These are phyloP conservation scores for Ogataea glucozyma DNA, from an alignment of 805 yeast species.

Conservation along the genomic window DNA sequence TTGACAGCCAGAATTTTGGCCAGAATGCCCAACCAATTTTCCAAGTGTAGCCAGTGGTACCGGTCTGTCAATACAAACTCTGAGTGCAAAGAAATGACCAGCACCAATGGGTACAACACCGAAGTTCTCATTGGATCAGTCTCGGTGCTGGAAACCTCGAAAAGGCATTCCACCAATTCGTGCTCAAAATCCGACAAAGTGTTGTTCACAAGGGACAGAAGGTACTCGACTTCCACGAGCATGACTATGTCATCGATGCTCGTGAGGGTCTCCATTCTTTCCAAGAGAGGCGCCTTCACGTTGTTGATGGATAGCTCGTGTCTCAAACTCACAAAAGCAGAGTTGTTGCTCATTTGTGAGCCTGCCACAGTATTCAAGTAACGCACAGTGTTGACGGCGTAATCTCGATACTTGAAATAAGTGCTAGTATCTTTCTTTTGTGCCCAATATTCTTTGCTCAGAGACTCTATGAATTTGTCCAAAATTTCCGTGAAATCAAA, in stretches of 20 bases:
- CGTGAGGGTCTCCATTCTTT: slow-evolving; percentile 28
- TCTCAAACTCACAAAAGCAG: slow-evolving; percentile 23
- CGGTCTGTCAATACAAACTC: slow-evolving; percentile 8
- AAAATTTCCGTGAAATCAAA: slow-evolving; percentile 4
- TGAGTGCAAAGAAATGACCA: slow-evolving; percentile 23
- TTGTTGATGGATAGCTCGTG: slow-evolving; percentile 25
- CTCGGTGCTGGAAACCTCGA: slow-evolving; percentile 14
- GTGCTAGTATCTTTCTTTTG: slow-evolving; percentile 4
- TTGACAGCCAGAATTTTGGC: slow-evolving; percentile 8
- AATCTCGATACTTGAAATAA: slow-evolving; percentile 14
- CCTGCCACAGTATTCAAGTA: slow-evolving; percentile 30
- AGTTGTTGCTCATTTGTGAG: slow-evolving; percentile 14
- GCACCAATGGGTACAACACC: slow-evolving; percentile 20
- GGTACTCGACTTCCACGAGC: slow-evolving; percentile 26
- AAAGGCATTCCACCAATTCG: slow-evolving; percentile 20
- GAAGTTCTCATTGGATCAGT: slow-evolving; percentile 16
- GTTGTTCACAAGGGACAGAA: slow-evolving; percentile 19
- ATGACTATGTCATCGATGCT: slow-evolving; percentile 23
- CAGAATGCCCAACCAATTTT: slow-evolving; percentile 27
- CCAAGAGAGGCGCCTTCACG: slow-evolving; percentile 24
- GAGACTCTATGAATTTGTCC: slow-evolving; percentile 15
- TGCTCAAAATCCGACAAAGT: slow-evolving; percentile 13
- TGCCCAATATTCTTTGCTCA: slow-evolving; percentile 22
- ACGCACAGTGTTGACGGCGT: slow-evolving; percentile 21
- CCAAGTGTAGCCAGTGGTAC: slow-evolving; percentile 30